Conservation (phyloP, 2,329 filamentous ascomycete genomes). For the Clarireedia sp. region DNA sequence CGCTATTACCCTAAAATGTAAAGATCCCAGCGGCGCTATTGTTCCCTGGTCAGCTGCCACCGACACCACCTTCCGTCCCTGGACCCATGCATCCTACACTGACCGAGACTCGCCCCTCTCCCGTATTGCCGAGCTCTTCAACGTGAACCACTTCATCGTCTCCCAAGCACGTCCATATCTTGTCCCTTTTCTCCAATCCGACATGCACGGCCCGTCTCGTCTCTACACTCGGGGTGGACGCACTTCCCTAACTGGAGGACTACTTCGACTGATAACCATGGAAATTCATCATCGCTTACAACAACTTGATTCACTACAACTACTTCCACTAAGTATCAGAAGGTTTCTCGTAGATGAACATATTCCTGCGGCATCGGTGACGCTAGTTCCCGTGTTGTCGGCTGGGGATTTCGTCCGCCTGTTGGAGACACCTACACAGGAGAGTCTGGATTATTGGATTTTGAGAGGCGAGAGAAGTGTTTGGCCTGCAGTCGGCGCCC, state of each 20-base stretch:
- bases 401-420: conserved; percentile 66
- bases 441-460: conserved; percentile 78
- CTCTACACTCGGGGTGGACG: conserved; percentile 51
- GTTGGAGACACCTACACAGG: conserved; percentile 72
- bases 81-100: conserved; percentile 45
- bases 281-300: conserved; percentile 74
- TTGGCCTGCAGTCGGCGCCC: conserved; percentile 79
- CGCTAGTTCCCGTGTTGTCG: conserved; percentile 72
- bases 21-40: conserved; percentile 52
- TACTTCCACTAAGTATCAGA: conserved; percentile 62
- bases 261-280: conserved; percentile 61
- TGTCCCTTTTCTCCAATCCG: conserved; percentile 73
- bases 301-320: conserved; percentile 69
- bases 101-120: conserved; percentile 52
- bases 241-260: conserved; percentile 48
- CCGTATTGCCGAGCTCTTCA: conserved; percentile 58
- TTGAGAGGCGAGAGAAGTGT: conserved; percentile 75
- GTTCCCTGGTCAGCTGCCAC: conserved; percentile 47
- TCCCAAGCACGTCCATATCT: conserved; percentile 87
- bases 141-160: conserved; percentile 85
- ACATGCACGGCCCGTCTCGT: conserved; percentile 67
- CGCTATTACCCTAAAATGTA: conserved; percentile 50
- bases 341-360: conserved; percentile 77
- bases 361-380: conserved; percentile 69
- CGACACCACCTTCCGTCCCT: conserved; percentile 46